phyloP scores from a whole-genome alignment of 768 basidiomycete species.

The Lactifluus pinguis region DNA sequence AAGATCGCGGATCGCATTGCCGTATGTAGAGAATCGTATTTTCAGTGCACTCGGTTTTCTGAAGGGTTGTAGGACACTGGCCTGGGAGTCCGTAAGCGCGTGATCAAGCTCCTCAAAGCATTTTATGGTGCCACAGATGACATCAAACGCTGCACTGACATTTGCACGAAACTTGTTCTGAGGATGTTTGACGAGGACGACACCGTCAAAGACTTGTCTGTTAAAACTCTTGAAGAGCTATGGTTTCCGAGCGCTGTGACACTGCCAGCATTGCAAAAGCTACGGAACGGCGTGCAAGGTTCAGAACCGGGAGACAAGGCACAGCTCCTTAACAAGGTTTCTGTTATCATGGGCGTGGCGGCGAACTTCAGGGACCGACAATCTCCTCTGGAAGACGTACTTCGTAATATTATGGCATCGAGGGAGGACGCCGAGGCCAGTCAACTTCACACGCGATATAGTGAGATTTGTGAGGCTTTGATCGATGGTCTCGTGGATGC shows the following conservation, averaged over 20 bases:
- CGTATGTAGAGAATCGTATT: slow-evolving; percentile 36
- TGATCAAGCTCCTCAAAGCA: slow-evolving; percentile 86
- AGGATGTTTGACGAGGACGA: slow-evolving; percentile 93
- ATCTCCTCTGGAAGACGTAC: slow-evolving; percentile 73
- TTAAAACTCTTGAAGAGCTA: slow-evolving; percentile 84
- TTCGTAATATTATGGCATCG: slow-evolving; percentile 72
- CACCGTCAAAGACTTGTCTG: slow-evolving; percentile 84
- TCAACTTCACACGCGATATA: slow-evolving; percentile 56
- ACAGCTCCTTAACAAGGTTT: slow-evolving; percentile 53
- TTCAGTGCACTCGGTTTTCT: background rate
- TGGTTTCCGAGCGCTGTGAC: slow-evolving; percentile 52
- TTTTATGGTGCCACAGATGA: slow-evolving; percentile 65
- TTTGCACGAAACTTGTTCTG: slow-evolving; percentile 70
- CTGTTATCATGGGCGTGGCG: slow-evolving; percentile 79
- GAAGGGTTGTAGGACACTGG: slow-evolving; percentile 69
- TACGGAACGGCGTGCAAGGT: slow-evolving; percentile 20
- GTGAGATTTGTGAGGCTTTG: slow-evolving; percentile 73
- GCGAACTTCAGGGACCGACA: slow-evolving; percentile 77
- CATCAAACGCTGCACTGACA: slow-evolving; percentile 57
- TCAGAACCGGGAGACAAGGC: slow-evolving; percentile 40
- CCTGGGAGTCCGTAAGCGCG: slow-evolving; percentile 86
- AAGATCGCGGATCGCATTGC: slow-evolving; percentile 86
- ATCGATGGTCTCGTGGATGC: slow-evolving; percentile 89
- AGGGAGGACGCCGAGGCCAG: slow-evolving; percentile 51
- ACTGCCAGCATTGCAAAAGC: slow-evolving; percentile 26